Evolutionary conservation across 1,284 basidiomycete species (phyloP).

Genomic region (Melampsora occidentalis): DNA sequence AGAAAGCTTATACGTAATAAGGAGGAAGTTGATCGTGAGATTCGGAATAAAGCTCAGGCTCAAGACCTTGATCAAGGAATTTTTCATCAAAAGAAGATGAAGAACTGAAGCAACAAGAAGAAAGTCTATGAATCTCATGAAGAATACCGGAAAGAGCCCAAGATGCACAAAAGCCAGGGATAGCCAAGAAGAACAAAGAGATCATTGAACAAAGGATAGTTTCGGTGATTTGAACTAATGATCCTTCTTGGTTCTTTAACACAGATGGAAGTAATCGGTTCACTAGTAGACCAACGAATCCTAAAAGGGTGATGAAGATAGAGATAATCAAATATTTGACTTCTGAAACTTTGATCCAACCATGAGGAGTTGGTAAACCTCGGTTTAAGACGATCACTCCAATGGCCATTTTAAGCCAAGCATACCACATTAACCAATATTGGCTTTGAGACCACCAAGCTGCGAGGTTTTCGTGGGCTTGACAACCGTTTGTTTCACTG

Average conservation of each 20-base stretch:
- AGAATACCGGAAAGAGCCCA: constrained; percentile 5
- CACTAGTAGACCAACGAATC: background rate
- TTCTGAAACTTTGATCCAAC: background rate
- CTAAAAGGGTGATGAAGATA: background rate
- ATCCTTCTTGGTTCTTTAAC: background rate
- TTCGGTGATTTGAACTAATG: background rate
- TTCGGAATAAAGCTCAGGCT: too few relatives aligned
- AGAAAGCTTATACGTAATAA: too few relatives aligned
- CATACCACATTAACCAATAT: background rate
- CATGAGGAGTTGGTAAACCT: background rate
- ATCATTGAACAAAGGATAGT: background rate
- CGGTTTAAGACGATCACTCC: background rate
- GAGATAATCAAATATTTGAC: background rate
- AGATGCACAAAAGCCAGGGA: background rate
- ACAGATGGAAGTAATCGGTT: background rate
- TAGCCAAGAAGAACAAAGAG: background rate
- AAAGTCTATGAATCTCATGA: background rate
- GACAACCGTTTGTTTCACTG: background rate
- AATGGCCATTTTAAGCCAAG: background rate
- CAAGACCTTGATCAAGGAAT: too few relatives aligned
- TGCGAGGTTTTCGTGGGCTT: background rate
- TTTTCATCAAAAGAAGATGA: too few relatives aligned
- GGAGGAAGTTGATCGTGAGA: too few relatives aligned
- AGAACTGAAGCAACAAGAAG: too few relatives aligned
- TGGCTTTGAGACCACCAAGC: background rate